Percentiles rank a stretch among this genome's conserved stretches.
Conservation (phyloP, 2,329 filamentous ascomycete genomes). For the Pseudogymnoascus sp. region DNA sequence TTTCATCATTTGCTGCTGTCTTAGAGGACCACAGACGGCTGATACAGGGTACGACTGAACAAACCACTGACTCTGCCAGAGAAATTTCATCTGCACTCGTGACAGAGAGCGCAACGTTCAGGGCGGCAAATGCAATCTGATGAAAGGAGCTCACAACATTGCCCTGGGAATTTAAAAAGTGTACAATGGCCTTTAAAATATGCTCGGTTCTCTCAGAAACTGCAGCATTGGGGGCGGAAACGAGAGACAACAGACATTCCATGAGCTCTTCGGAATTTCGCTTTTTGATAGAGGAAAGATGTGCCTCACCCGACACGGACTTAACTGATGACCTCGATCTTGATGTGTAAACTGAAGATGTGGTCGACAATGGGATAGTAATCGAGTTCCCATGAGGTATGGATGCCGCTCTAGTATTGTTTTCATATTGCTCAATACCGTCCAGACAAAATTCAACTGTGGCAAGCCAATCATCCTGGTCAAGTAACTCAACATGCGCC, state of each 20-base stretch:
- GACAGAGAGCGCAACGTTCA: conserved; percentile 62
- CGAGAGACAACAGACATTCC: conserved; percentile 55
- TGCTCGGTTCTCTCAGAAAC: conserved; percentile 45
- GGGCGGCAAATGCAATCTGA: conserved; percentile 62
- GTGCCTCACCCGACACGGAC: conserved; percentile 26
- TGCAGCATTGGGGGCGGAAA: conserved; percentile 59
- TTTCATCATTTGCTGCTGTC: conserved; percentile 48
- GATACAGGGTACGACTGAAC: conserved; percentile 59
- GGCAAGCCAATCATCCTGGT: conserved; percentile 36
- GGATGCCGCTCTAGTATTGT: conserved; percentile 14
- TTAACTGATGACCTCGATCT: conserved; percentile 18
- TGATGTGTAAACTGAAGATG: conserved; percentile 15
- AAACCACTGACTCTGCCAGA: conserved; percentile 50
- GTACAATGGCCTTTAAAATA: conserved; percentile 47
- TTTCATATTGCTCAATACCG: conserved; percentile 45
- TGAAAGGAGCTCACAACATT: conserved; percentile 55
- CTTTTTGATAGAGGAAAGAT: conserved; percentile 20
- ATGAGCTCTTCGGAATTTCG: conserved; percentile 46
- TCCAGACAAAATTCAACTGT: conserved; percentile 49
- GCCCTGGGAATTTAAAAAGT: conserved; percentile 51
- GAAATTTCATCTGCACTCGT: conserved; percentile 59
- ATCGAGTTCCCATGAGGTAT: conserved; percentile 15
- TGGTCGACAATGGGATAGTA: conserved; percentile 12
- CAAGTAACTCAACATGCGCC: conserved; percentile 73
- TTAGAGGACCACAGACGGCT: conserved; percentile 71